Conservation (phyloP, 164 flowering plant genomes). For the Sextonia rubra region DNA sequence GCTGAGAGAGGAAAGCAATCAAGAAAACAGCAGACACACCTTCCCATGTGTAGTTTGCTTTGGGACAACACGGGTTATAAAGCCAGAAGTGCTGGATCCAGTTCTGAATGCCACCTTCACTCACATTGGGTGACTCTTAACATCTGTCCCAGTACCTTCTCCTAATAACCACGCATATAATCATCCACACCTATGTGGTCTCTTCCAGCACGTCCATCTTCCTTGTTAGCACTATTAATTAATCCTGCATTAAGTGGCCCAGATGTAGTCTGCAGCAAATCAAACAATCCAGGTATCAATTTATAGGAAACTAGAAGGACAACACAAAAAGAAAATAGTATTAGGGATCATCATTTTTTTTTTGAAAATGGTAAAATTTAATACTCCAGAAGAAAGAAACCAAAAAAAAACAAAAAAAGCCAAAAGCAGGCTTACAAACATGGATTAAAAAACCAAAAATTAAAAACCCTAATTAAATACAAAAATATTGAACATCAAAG, state of each 20-base stretch:
- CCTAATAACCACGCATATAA: conserved; percentile 25
- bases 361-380: too few species aligned
- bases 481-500: too few species aligned
- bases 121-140: conserved; percentile 29
- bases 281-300: conserved; percentile 12
- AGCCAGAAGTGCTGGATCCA: conserved; percentile 28
- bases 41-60: conserved; percentile 5
- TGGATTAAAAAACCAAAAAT: too few species aligned
- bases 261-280: conserved; percentile 27
- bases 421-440: too few species aligned
- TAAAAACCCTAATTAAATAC: too few species aligned
- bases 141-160: conserved; percentile 34
- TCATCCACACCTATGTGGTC: conserved; percentile 21
- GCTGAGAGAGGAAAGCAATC: background rate
- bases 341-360: background rate
- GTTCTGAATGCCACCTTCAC: conserved; percentile 35
- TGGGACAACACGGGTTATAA: conserved; percentile 2
- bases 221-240: conserved; percentile 14
- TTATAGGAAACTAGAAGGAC: background rate
- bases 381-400: too few species aligned
- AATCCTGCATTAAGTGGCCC: conserved; percentile 8
- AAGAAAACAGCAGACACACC: conserved; percentile 3
- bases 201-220: conserved; percentile 13
- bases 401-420: too few species aligned
- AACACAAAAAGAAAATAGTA: background rate